Evolutionary conservation across 306 rosid species (phyloP).

Genomic region (Arachis hypogaea): DNA sequence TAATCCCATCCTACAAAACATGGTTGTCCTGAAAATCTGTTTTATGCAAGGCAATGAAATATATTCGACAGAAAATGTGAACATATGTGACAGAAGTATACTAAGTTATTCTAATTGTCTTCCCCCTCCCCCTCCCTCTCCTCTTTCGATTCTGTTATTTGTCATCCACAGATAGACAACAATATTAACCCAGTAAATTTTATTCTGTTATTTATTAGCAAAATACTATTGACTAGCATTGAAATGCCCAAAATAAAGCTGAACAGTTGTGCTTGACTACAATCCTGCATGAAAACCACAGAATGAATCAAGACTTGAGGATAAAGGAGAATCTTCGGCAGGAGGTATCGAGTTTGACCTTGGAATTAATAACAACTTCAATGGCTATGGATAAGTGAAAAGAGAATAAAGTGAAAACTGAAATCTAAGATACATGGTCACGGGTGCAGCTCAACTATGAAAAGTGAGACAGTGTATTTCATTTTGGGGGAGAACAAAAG

Average conservation of each 20-base stretch:
- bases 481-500: too few relatives aligned
- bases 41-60: background rate
- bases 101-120: background rate
- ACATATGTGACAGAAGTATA: background rate
- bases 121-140: background rate
- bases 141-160: background rate
- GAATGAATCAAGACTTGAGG: background rate
- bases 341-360: background rate
- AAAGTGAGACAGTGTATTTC: background rate
- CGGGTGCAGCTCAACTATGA: background rate
- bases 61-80: background rate
- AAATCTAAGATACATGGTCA: background rate
- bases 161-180: background rate
- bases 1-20: too few relatives aligned
- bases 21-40: too few relatives aligned
- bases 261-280: background rate
- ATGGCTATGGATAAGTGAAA: background rate
- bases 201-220: background rate
- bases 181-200: background rate
- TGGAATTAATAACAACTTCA: background rate
- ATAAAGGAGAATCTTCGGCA: too few relatives aligned
- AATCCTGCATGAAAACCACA: background rate
- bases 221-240: constrained; percentile 2
- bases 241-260: background rate
- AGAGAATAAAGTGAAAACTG: background rate